Conservation (phyloP, 2,329 filamentous ascomycete genomes). For the Didymella exigua region DNA sequence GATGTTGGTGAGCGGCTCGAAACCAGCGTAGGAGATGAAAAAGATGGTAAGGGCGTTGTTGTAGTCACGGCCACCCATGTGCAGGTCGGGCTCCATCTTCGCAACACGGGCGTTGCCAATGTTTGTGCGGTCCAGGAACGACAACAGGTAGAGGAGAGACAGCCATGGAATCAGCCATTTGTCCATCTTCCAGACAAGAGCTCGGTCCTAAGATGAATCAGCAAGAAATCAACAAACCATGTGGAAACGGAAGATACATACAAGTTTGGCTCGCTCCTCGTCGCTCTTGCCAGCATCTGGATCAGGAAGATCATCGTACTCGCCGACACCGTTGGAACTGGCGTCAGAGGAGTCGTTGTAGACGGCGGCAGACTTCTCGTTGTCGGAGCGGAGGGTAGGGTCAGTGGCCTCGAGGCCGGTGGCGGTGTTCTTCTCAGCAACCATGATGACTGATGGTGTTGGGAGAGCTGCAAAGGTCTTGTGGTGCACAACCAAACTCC, state of each 20-base stretch:
- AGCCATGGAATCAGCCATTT: constrained; percentile 50
- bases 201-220: constrained; percentile 41
- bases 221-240: background rate
- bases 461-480: constrained; percentile 24
- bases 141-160: constrained; percentile 51
- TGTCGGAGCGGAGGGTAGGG: constrained; percentile 11
- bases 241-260: constrained; percentile 22
- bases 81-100: constrained; percentile 36
- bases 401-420: constrained; percentile 21
- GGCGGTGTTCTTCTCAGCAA: constrained; percentile 33
- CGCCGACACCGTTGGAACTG: constrained; percentile 27
- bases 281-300: constrained; percentile 43
- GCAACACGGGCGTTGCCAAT: constrained; percentile 55
- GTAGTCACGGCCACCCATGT: constrained; percentile 62
- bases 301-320: constrained; percentile 44
- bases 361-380: constrained; percentile 33
- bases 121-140: constrained; percentile 48
- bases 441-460: constrained; percentile 34
- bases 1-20: constrained; percentile 64
- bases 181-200: constrained; percentile 52
- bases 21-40: constrained; percentile 60
- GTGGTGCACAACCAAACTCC: constrained; percentile 15
- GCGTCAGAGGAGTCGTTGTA: constrained; percentile 37
- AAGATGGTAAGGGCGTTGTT: constrained; percentile 69
- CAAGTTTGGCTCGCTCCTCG: constrained; percentile 43